Percentiles rank a stretch among this genome's conserved stretches.
Conservation (phyloP, 495 filamentous ascomycete genomes). For the Tuber aestivum region DNA sequence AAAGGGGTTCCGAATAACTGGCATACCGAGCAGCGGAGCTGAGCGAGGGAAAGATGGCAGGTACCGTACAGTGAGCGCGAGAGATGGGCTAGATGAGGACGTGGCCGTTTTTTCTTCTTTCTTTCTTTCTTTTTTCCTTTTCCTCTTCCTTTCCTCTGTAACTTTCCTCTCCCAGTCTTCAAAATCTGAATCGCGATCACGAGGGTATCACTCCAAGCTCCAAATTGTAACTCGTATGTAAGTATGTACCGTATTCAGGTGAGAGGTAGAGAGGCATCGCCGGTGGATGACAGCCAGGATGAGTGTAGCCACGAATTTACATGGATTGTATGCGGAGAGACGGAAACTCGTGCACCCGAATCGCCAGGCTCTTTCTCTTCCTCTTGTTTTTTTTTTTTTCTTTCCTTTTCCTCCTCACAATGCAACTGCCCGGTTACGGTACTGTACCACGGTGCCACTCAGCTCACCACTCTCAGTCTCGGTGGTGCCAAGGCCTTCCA, state of each 20-base stretch:
- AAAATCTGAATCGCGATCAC: background rate
- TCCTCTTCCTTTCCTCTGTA: background rate
- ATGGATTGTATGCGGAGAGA: constrained; percentile 22
- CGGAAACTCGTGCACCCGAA: constrained; percentile 30
- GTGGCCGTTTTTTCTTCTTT: background rate
- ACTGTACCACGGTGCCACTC: background rate
- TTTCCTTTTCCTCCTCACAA: background rate
- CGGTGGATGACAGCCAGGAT: constrained; percentile 22
- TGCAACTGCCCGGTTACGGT: background rate
- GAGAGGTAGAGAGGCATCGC: constrained; percentile 21
- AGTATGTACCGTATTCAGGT: background rate
- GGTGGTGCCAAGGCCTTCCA: background rate
- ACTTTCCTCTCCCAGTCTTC: background rate
- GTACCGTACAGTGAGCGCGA: background rate
- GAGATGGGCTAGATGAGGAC: background rate
- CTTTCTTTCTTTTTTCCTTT: background rate
- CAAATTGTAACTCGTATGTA: background rate
- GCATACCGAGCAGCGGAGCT: constrained; percentile 26
- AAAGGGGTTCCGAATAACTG: constrained; percentile 42
- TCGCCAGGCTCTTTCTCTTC: constrained; percentile 7
- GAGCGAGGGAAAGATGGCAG: constrained; percentile 11
- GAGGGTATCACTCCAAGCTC: background rate
- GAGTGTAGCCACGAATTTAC: constrained; percentile 6
- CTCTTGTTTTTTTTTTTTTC: background rate
- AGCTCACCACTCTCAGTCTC: background rate